phyloP scores from a whole-genome alignment of 2,329 filamentous ascomycete genomes.

The Neofusicoccum sp. region DNA sequence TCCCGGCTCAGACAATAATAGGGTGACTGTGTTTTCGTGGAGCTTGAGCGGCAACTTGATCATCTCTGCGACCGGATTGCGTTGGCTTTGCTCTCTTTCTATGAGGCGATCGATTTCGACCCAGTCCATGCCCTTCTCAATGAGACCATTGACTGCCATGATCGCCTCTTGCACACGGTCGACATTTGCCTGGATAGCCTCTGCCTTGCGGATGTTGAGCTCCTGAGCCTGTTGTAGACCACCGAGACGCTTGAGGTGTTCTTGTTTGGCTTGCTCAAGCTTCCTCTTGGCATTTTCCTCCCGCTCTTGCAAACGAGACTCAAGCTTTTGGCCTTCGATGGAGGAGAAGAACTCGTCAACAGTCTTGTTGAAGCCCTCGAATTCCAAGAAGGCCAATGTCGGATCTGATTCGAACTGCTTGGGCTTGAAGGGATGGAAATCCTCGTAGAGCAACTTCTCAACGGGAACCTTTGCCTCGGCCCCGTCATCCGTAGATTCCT shows the following conservation, averaged over 20 bases:
- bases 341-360: constrained; percentile 98
- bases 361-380: constrained; percentile 85
- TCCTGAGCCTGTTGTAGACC: constrained; percentile 80
- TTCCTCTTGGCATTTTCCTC: constrained; percentile 82
- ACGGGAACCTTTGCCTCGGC: constrained; percentile 43
- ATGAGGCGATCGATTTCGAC: constrained; percentile 85
- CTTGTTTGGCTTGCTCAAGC: constrained; percentile 78
- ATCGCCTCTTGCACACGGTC: constrained; percentile 91
- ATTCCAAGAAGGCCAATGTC: constrained; percentile 69
- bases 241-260: constrained; percentile 83
- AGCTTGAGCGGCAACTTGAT: constrained; percentile 88
- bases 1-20: constrained; percentile 73
- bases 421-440: constrained; percentile 92
- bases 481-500: constrained; percentile 33
- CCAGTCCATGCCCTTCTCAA: constrained; percentile 97
- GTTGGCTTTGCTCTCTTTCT: constrained; percentile 77
- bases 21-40: constrained; percentile 83
- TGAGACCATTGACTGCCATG: constrained; percentile 87
- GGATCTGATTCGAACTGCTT: constrained; percentile 73
- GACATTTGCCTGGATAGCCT: constrained; percentile 86
- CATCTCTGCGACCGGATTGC: constrained; percentile 82
- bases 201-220: constrained; percentile 83
- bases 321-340: constrained; percentile 88
- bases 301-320: constrained; percentile 78
- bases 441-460: constrained; percentile 74